Evolutionary conservation across 73 alveolate genomes (phyloP), one percentile per base, ranked within the genome.

Genomic region (Paraurostyla sp.): DNA sequence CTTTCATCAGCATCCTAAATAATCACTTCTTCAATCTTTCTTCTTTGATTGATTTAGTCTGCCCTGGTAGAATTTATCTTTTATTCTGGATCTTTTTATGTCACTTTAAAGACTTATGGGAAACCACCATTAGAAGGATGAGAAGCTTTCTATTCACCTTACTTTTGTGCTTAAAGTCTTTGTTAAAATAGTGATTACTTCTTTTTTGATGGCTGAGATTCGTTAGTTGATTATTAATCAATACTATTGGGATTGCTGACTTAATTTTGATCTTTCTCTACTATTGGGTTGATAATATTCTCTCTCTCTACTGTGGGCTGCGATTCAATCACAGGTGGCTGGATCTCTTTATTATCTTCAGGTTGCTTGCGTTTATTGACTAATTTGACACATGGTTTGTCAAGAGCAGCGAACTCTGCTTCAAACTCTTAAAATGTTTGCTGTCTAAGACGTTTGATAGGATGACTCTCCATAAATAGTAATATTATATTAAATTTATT

Each of bases 371-470:
- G 49, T 43, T 51, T 78, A 27, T 50, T 78, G 35, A 78, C 69
- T 50, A 78, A 23, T 20, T 46, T 49, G 29, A 78, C 89, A 38
- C 89, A 78, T 16, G 89, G 80, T 60, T 78, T 78, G 9, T 54
- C 89, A 29, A 52, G 22, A 6, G 6, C 27, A 7, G 60, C 60
- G 0, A 32, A 36, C 32, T 78, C 89, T 52, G 49, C 60, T 11
- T 78, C 89, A 3, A 78, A 51, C 13, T 78, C 89, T 7, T 51
- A 57, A 0, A 51, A 16, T 13, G 18, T 45, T 54, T 52, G 16
- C 3, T 78, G 3, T 78, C 89, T 78, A 15, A 78, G 45, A 18
- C 62, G 49, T 54, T 78, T 78, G 7, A 78, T 43, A 7, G 89
- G 89, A 54, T 78, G 89, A 15, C 89, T 78, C 40, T 54, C 89